Evolutionary conservation across 805 yeast genomes (phyloP), one percentile per base, ranked within the genome.

Genomic region (Hanseniaspora lindneri): DNA sequence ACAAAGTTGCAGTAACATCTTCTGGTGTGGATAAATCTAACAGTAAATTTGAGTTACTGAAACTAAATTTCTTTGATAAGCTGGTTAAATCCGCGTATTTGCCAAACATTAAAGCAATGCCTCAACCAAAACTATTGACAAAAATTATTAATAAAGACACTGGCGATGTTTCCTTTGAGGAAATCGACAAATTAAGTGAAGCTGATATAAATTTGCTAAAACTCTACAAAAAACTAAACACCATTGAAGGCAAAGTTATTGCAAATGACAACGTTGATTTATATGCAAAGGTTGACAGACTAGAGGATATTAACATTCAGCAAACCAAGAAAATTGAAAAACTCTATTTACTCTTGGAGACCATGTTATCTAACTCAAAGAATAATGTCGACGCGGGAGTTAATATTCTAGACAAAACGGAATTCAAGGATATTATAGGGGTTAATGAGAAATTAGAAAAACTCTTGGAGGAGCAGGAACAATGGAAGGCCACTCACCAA

Each of bases 31-130:
- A 39, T 11, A 35, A 33, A 23, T 60, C 64, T 35, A 58, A 57
- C 1, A 89, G 82, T 58, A 71, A 72, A 24, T 80, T 76, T 62
- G 94, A 83, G 62, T 58, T 83, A 6, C 66, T 83, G 54, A 72
- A 73, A 58, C 61, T 83, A 55, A 71, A 75, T 36, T 69, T 75
- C 2, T 82, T 73, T 64, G 69, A 72, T 43, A 67, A 69, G 30
- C 68, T 81, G 21, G 66, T 75, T 4, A 69, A 68, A 47, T 80
- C 76, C 54, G 74, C 80, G 2, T 61, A 70, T 40, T 79, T 76
- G 49, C 80, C 77, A 52, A 79, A 77, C 54, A 78, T 75, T 1
- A 66, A 63, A 21, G 53, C 66, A 14, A 70, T 71, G 56, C 60
- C 58, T 2, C 73, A 71, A 53, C 73, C 77, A 27, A 70, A 68